phyloP scores from a whole-genome alignment of 768 basidiomycete genomes.

The Nidula microcarpa region DNA sequence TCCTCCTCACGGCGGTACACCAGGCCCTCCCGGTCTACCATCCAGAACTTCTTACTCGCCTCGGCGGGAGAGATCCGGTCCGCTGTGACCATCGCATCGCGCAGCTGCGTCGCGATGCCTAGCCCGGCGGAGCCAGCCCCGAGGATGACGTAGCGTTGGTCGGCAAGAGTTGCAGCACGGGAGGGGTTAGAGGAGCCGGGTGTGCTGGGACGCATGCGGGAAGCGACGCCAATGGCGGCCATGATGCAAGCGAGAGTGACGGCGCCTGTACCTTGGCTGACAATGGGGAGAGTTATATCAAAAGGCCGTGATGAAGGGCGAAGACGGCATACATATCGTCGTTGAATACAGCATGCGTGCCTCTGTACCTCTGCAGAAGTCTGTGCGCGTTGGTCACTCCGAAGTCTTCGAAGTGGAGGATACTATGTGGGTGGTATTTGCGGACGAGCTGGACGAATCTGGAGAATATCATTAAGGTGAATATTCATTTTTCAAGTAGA shows the following conservation, averaged over 20 bases:
- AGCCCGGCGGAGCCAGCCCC: conserved; percentile 83
- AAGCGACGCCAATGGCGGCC: conserved; percentile 64
- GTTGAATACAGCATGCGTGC: conserved; percentile 73
- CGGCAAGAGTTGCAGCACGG: conserved; percentile 37
- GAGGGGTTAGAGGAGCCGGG: conserved; percentile 2
- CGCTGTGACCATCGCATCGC: conserved; percentile 66
- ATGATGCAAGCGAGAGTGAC: conserved; percentile 70
- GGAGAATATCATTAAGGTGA: not conserved
- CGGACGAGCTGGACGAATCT: conserved; percentile 77
- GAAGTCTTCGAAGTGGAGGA: conserved; percentile 87
- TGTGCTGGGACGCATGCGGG: conserved; percentile 4
- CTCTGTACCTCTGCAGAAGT: conserved; percentile 58
- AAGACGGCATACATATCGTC: conserved; percentile 65
- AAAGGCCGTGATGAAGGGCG: not conserved
- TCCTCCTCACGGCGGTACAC: conserved; percentile 11
- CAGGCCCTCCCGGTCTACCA: conserved; percentile 56
- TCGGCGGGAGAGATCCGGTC: conserved; percentile 50
- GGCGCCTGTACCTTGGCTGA: conserved; percentile 72
- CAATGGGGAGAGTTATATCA: not conserved
- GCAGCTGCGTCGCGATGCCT: conserved; percentile 73
- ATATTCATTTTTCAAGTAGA: too few species aligned
- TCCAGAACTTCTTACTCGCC: conserved; percentile 65
- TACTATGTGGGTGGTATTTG: conserved; percentile 61
- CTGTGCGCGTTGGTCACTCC: conserved; percentile 74
- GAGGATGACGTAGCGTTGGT: conserved; percentile 76